Base-by-base conservation (phyloP, 1,284 basidiomycete genomes). In the Cryptococcus sp. region DNA sequence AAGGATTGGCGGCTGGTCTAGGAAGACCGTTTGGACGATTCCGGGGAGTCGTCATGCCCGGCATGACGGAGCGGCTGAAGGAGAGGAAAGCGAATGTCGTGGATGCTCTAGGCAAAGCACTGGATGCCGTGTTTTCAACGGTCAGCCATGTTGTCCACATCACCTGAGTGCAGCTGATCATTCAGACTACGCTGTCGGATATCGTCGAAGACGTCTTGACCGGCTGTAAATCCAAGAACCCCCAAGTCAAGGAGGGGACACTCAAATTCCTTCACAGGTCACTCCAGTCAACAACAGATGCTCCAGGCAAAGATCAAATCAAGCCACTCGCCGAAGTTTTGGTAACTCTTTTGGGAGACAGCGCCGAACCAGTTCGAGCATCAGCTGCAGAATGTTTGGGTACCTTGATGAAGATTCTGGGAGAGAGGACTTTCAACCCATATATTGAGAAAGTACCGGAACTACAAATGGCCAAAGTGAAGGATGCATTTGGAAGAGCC, bases 331-430 rank as follows among this genome's bases (percentile, higher is more conserved):
- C 89, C 1, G 91, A 94, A 56, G 79, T 83, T 2, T 80, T 98
- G 5, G 84, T 87, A 3, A 69, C 77, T 1, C 80, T 94, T 2
- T 80, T 97, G 21, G 88, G 89, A 70, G 96, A 99, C 71, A 84
- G 88, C 9, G 86, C 85, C 53, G 93, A 91, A 67, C 89, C 90
- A 25, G 91, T 96, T 21, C 83, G 96, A 46, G 87, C 87, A 54
- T 88, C 93, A 52, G 90, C 92, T 16, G 92, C 92, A 0, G 81
- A 82, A 34, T 89, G 86, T 62, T 79, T 98, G 28, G 96, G 94
- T 9, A 88, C 86, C 0, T 77, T 98, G 60, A 94, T 96, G 89
- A 97, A 91, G 79, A 92, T 98, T 80, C 83, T 98, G 13, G 96
- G 96, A 22, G 94, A 98, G 72, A 80, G 96, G 24, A 85, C 88